These are phyloP conservation scores for Lachnellula cervina DNA, from an alignment of 2,329 filamentous ascomycete species.

Conservation along the genomic window DNA sequence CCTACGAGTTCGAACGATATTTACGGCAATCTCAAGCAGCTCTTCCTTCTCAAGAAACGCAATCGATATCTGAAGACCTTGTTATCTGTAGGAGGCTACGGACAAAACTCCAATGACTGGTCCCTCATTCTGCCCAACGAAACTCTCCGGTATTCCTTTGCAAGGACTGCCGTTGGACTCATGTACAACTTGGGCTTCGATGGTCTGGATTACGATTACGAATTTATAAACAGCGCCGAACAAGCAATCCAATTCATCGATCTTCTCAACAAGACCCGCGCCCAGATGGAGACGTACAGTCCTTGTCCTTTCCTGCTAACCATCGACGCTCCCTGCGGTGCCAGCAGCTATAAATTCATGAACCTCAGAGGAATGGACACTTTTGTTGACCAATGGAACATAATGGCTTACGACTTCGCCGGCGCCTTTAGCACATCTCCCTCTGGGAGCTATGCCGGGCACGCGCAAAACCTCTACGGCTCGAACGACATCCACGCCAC, in stretches of 20 bases:
- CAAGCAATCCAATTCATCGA: constrained; percentile 31
- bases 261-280: constrained; percentile 27
- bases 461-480: constrained; percentile 67
- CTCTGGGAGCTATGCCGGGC: constrained; percentile 55
- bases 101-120: constrained; percentile 78
- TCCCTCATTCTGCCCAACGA: constrained; percentile 59
- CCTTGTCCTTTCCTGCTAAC: constrained; percentile 50
- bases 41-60: constrained; percentile 70
- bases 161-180: constrained; percentile 60
- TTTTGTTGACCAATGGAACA: constrained; percentile 50
- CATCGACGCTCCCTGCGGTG: constrained; percentile 47
- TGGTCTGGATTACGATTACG: constrained; percentile 38
- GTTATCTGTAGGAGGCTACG: constrained; percentile 79
- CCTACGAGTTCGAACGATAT: too few relatives aligned
- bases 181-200: constrained; percentile 68
- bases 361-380: constrained; percentile 42
- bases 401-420: constrained; percentile 71
- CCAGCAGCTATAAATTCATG: constrained; percentile 43
- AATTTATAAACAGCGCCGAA: constrained; percentile 20
- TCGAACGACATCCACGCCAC: constrained; percentile 53
- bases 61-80: constrained; percentile 77
- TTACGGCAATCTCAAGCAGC: too few relatives aligned
- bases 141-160: constrained; percentile 60
- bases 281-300: constrained; percentile 44
- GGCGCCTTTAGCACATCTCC: constrained; percentile 56